Evolutionary conservation across 371 early-diverging fungal genomes (phyloP), one percentile per base, ranked within the genome.

Genomic region (Mortierella sp.): DNA sequence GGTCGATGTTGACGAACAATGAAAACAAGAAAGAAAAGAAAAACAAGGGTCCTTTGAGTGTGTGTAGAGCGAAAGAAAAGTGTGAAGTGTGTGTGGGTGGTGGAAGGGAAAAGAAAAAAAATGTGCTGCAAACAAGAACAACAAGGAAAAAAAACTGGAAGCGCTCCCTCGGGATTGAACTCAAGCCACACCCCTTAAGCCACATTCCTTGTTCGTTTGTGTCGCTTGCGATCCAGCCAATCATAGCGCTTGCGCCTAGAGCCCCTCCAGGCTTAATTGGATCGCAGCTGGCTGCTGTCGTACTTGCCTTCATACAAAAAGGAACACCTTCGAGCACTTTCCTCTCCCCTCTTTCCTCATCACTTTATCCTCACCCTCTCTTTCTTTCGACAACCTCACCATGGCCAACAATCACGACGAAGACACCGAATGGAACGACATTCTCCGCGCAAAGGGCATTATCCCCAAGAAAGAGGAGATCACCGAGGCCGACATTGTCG

Each of bases 371-470:
- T 43, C 50, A 26, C 51, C 69, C 14, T 37, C 31, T 50, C 40
- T 37, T n/a, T 10, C 46, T 26, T 28, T 53, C 43, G 21, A 43
- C 46, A 34, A 59, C 48, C n/a, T n/a, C 74, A 76, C 55, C 40
- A 90, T 90, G 90, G 89, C 86, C 72, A 86, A 90, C 80, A 90
- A 94, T 82, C 92, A 92, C 46, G 90, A 95, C 79, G 95, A 93
- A 86, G 95, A 95, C 84, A 94, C 95, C 31, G 94, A 95, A 90
- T 94, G 96, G 95, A 98, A 98, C 89, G 98, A 98, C 85, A 95
- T 97, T 75, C 92, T 98, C 71, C 95, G 98, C 70, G 95, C 93
- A 28, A 94, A 94, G 76, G 98, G 98, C 24, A 98, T 98, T 84
- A 89, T 98, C 59, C 97, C 97, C 11, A 92, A 94, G 67, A 97